A percentile compares a stretch with the other conserved stretches of the same genome.
Evolutionary conservation across 306 rosid genomes (phyloP).

Genomic region (Acacia confusa): DNA sequence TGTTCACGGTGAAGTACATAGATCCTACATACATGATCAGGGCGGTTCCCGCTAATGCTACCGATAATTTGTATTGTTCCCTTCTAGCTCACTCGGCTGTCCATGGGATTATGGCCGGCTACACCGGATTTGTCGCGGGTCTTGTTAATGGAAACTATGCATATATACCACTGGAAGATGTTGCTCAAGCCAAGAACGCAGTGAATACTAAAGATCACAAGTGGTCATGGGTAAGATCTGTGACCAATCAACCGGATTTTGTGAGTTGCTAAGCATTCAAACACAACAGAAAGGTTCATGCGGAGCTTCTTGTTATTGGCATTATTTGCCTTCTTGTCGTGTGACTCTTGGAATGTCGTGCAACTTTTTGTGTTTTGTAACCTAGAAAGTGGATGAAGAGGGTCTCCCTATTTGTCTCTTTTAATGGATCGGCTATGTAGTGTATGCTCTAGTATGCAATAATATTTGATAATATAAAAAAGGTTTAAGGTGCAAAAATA

Average conservation of each 20-base stretch:
- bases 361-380: neutral
- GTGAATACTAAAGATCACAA: constrained; percentile 65
- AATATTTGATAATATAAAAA: no score
- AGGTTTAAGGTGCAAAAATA: no score
- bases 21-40: constrained; percentile 95
- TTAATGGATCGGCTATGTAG: no score
- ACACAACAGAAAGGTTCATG: neutral
- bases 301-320: neutral
- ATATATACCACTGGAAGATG: constrained; percentile 79
- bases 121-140: constrained; percentile 79
- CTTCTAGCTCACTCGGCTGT: constrained; percentile 81
- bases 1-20: constrained; percentile 60
- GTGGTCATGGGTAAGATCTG: constrained; percentile 97
- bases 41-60: constrained; percentile 78
- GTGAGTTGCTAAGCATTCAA: constrained; percentile 22
- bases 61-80: constrained; percentile 67
- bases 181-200: constrained; percentile 60
- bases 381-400: no score
- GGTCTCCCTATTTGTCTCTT: no score
- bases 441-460: no score
- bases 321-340: neutral
- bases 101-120: constrained; percentile 91
- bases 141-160: constrained; percentile 49
- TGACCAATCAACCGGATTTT: constrained; percentile 87
- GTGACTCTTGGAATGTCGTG: neutral